Evolutionary conservation across 2,329 filamentous ascomycete species (phyloP).

Genomic region (Arthroderma uncinatum): DNA sequence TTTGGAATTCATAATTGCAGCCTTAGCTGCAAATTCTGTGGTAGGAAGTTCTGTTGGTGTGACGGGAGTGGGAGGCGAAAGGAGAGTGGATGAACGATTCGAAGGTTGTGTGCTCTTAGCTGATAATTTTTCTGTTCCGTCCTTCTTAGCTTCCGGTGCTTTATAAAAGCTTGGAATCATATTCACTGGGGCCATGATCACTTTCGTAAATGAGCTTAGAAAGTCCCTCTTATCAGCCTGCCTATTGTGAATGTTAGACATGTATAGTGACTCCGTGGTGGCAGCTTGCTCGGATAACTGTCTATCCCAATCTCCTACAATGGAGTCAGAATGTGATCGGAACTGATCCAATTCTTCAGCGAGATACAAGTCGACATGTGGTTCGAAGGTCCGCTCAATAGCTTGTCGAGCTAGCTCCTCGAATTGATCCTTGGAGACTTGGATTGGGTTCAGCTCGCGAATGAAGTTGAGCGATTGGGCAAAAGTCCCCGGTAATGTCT

Average conservation of each 20-base stretch:
- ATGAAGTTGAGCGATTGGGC: slow-evolving; percentile 74
- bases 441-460: slow-evolving; percentile 56
- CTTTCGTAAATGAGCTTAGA: slow-evolving; percentile 90
- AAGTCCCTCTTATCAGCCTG: slow-evolving; percentile 97
- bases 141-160: slow-evolving; percentile 33
- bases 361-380: slow-evolving; percentile 85
- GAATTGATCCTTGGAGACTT: slow-evolving; percentile 47
- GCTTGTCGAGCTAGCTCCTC: slow-evolving; percentile 55
- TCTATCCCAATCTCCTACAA: slow-evolving; percentile 81
- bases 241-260: slow-evolving; percentile 76
- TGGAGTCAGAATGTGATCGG: slow-evolving; percentile 59
- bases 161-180: slow-evolving; percentile 63
- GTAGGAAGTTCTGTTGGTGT: slow-evolving; percentile 56
- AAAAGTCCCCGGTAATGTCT: slow-evolving; percentile 76
- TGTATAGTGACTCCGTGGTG: slow-evolving; percentile 82
- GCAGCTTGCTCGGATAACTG: slow-evolving; percentile 85
- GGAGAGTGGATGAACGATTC: slow-evolving; percentile 31
- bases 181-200: slow-evolving; percentile 97
- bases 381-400: slow-evolving; percentile 68
- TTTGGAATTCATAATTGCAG: slow-evolving; percentile 91
- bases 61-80: slow-evolving; percentile 19
- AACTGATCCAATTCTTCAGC: slow-evolving; percentile 86
- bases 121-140: slow-evolving; percentile 18
- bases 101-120: slow-evolving; percentile 15
- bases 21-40: slow-evolving; percentile 87